phyloP scores from a whole-genome alignment of 768 basidiomycete genomes.

The Cubamyces sp. region DNA sequence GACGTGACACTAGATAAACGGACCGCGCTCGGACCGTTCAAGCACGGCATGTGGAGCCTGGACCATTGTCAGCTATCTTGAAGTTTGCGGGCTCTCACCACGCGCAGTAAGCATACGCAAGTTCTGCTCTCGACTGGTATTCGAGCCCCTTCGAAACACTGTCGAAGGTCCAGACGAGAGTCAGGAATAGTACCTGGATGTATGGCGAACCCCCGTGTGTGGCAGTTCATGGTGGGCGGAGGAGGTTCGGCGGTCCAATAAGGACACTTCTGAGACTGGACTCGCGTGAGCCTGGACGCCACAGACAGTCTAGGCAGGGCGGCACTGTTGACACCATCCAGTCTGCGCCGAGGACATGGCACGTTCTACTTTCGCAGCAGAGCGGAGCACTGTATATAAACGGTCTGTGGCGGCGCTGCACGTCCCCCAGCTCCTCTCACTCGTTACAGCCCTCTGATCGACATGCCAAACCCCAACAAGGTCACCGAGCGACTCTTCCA shows the following conservation, averaged over 20 bases:
- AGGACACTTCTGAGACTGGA: not conserved
- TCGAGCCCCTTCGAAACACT: conserved; percentile 5
- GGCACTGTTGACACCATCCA: not conserved
- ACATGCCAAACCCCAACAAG: conserved; percentile 30
- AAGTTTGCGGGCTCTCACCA: too few species aligned
- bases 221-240: too few species aligned
- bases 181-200: not conserved
- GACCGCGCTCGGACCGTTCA: conserved; percentile 3
- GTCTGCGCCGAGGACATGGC: not conserved
- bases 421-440: not conserved
- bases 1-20: not conserved
- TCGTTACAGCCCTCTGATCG: not conserved
- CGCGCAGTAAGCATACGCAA: too few species aligned
- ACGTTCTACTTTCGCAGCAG: not conserved
- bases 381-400: not conserved
- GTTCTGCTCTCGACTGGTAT: conserved; percentile 3
- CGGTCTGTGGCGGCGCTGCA: not conserved
- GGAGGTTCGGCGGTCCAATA: not conserved
- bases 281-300: not conserved
- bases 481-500: conserved; percentile 37
- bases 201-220: too few species aligned
- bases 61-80: too few species aligned
- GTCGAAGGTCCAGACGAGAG: not conserved
- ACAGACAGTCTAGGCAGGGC: conserved; percentile 3
- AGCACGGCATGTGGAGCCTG: too few species aligned